Evolutionary conservation across 768 basidiomycete genomes (phyloP), one percentile per base, ranked within the genome.

Genomic region (Amanita brunnescens): DNA sequence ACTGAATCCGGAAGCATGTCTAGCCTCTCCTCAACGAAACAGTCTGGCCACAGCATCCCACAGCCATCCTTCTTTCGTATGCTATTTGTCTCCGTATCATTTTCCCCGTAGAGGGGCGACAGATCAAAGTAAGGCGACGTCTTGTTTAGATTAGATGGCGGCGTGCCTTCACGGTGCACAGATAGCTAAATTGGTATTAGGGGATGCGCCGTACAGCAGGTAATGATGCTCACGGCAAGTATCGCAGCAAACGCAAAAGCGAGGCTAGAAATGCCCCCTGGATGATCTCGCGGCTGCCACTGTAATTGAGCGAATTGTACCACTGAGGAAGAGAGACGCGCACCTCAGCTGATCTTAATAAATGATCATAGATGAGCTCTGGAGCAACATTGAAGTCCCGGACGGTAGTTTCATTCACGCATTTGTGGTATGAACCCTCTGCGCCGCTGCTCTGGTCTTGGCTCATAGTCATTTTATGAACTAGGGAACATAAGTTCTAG

Each of bases 1-100:
- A n/a, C n/a, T n/a, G n/a, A n/a, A n/a, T n/a, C n/a, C n/a, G n/a
- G n/a, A n/a, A n/a, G n/a, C n/a, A n/a, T n/a, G n/a, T n/a, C n/a
- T n/a, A n/a, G n/a, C n/a, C n/a, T n/a, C n/a, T n/a, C n/a, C n/a
- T n/a, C n/a, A 34, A 26, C 54, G 34, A 62, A 62, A 38, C 58
- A 59, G 47, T 62, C 61, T 0, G 61, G 61, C 30, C 54, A 55
- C n/a, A 62, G 51, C 55, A 55, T 59, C 9, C 61, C 61, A 26
- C 54, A 35, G 1, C 61, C 61, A 20, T 62, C 59, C 40, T 60
- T 60, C n/a, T 37, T 40, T 7, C 61, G 58, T 38, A 62, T 48
- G 38, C 37, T 29, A 33, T 57, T 49, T 3, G 44, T 37, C 37
- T 62, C 61, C 16, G n/a, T 24, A 4, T 55, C 52, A 30, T 48